phyloP scores from a whole-genome alignment of 2,329 filamentous ascomycete species.

The Cladophialophora chaetospira region DNA sequence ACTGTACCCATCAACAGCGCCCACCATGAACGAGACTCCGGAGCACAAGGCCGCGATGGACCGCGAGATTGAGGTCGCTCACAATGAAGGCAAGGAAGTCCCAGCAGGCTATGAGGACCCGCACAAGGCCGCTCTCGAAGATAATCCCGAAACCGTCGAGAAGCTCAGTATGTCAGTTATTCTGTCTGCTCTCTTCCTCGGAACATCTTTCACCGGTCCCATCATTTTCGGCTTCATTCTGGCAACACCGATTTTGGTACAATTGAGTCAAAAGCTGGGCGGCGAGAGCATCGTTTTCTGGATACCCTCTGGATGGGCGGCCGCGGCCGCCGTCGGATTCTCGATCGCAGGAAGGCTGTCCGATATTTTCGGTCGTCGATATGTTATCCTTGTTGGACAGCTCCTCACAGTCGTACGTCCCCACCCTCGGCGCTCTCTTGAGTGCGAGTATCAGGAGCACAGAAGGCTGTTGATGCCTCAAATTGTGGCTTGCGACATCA shows the following conservation, averaged over 20 bases:
- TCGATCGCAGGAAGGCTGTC: constrained; percentile 25
- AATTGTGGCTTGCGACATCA: no score
- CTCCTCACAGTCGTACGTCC: constrained; percentile 20
- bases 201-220: constrained; percentile 25
- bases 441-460: no score
- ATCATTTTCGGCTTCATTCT: constrained; percentile 29
- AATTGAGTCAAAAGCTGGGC: constrained; percentile 24
- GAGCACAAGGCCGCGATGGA: constrained; percentile 20
- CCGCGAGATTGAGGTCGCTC: constrained; percentile 22
- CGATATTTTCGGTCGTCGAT: constrained; percentile 26
- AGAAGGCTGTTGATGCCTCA: no score
- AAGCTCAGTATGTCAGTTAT: constrained; percentile 24
- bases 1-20: neutral
- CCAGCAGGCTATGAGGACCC: constrained; percentile 24
- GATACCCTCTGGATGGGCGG: constrained; percentile 27
- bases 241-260: constrained; percentile 23
- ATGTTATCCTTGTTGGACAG: constrained; percentile 27
- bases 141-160: constrained; percentile 23
- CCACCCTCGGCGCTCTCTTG: neutral
- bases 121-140: constrained; percentile 26
- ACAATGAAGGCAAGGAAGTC: constrained; percentile 14
- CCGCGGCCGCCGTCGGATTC: constrained; percentile 22
- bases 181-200: constrained; percentile 26
- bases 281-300: constrained; percentile 25
- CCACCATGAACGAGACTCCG: constrained; percentile 15